These are phyloP conservation scores for Ambrosia hybrid DNA, from an alignment of 140 eudicot genomes.

Conservation along the genomic window DNA sequence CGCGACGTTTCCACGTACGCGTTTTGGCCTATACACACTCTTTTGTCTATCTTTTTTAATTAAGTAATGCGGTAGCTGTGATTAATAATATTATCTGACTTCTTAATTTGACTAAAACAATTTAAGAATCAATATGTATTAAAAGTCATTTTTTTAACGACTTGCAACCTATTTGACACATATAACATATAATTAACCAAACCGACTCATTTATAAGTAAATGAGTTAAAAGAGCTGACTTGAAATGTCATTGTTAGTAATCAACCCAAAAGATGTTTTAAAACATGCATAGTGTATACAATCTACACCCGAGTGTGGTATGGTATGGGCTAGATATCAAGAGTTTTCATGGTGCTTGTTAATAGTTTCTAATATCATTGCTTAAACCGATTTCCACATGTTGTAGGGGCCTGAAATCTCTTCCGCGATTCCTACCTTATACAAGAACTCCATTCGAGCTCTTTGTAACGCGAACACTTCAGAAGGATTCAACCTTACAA, in stretches of 20 bases:
- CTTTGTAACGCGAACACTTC: constrained; percentile 41
- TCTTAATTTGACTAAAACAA: not conserved
- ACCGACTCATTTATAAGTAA: too few relatives aligned
- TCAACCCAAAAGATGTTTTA: too few relatives aligned
- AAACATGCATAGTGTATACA: too few relatives aligned
- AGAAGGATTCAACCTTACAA: constrained; percentile 29
- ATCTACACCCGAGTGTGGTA: too few relatives aligned
- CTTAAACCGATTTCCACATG: not conserved
- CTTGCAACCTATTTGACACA: not conserved
- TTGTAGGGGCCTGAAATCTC: constrained; percentile 37
- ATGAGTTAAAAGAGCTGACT: too few relatives aligned
- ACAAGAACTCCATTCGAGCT: constrained; percentile 40
- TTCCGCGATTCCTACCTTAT: constrained; percentile 22
- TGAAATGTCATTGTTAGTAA: too few relatives aligned
- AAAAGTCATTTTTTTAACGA: not conserved
- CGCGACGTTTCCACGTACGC: not conserved
- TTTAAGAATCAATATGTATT: not conserved
- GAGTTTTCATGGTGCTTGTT: too few relatives aligned
- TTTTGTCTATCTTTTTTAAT: not conserved
- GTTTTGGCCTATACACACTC: not conserved
- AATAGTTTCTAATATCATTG: not conserved
- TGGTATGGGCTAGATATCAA: too few relatives aligned
- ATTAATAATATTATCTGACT: not conserved
- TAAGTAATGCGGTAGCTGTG: not conserved
- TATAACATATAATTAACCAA: too few relatives aligned